Evolutionary conservation across 257 asterid genomes (phyloP).

Genomic region (Jacaranda copaia): DNA sequence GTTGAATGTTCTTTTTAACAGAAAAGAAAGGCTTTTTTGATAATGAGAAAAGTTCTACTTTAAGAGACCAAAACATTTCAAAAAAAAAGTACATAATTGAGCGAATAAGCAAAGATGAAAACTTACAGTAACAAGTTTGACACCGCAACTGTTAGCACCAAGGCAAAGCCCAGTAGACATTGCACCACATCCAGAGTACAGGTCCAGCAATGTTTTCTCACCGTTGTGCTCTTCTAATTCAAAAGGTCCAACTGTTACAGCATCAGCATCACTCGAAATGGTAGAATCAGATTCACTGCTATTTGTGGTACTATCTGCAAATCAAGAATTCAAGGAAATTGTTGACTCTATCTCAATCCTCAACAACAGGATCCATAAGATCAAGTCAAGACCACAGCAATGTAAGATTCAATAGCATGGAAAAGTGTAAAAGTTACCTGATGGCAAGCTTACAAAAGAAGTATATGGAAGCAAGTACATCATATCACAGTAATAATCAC

Average conservation of each 20-base stretch:
- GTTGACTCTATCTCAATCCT: neutral
- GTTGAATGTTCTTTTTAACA: neutral
- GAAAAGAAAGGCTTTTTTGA: neutral
- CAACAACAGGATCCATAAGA: neutral
- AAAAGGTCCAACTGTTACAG: conserved; percentile 18
- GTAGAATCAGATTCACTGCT: conserved; percentile 65
- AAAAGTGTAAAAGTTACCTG: conserved; percentile 45
- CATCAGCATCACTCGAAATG: conserved; percentile 60
- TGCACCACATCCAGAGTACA: conserved; percentile 96
- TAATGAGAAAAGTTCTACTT: neutral
- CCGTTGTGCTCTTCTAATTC: conserved; percentile 22
- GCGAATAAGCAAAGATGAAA: neutral
- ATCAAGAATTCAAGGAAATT: neutral
- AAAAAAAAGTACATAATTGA: neutral
- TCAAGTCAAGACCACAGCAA: neutral
- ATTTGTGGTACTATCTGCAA: conserved; percentile 47
- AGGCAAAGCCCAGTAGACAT: conserved; percentile 92
- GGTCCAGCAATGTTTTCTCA: conserved; percentile 66
- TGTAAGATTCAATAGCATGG: neutral
- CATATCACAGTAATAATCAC: conserved; percentile 68
- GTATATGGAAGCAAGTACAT: conserved; percentile 68
- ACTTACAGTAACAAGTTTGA: conserved; percentile 76
- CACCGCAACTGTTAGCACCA: conserved; percentile 73
- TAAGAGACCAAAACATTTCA: neutral
- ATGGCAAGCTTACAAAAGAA: conserved; percentile 58